These are phyloP conservation scores for Heimioporus sp. DNA, from an alignment of 768 basidiomycete species.

Conservation along the genomic window DNA sequence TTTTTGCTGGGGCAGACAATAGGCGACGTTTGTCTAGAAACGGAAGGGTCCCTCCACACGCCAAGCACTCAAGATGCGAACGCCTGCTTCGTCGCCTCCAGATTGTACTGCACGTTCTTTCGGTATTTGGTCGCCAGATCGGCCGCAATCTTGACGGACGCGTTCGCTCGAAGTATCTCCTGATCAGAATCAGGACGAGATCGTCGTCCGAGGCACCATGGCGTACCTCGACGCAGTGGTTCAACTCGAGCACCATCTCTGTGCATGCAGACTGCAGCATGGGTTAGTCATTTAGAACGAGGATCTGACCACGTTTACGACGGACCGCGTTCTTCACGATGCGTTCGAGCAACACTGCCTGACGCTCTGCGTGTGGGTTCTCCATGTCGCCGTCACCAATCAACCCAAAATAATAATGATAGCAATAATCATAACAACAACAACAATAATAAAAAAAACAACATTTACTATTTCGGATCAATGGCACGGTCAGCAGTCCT, in stretches of 20 bases:
- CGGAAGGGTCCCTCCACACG: too few species aligned
- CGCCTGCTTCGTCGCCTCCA: conserved; percentile 66
- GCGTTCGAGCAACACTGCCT: conserved; percentile 85
- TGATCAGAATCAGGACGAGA: conserved; percentile 24
- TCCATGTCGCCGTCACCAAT: conserved; percentile 51
- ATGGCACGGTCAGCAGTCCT: too few species aligned
- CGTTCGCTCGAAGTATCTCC: conserved; percentile 81
- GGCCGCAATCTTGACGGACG: conserved; percentile 75
- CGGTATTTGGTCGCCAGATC: conserved; percentile 85
- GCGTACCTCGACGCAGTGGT: conserved; percentile 80
- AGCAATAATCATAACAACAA: too few species aligned
- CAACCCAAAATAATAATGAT: too few species aligned
- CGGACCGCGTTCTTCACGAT: conserved; percentile 88
- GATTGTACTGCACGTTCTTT: conserved; percentile 90
- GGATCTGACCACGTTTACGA: conserved; percentile 7
- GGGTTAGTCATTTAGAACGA: too few species aligned
- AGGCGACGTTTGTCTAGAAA: conserved; percentile 27
- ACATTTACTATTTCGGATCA: too few species aligned
- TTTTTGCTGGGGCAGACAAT: too few species aligned
- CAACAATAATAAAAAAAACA: too few species aligned
- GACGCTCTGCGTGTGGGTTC: conserved; percentile 88
- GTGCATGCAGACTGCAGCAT: conserved; percentile 82
- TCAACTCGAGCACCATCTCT: conserved; percentile 85
- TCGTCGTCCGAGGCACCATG: background rate
- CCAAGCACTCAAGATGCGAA: too few species aligned